phyloP scores from a whole-genome alignment of 1,139 yeast species.

The Groenewaldozyma auringiensis region DNA sequence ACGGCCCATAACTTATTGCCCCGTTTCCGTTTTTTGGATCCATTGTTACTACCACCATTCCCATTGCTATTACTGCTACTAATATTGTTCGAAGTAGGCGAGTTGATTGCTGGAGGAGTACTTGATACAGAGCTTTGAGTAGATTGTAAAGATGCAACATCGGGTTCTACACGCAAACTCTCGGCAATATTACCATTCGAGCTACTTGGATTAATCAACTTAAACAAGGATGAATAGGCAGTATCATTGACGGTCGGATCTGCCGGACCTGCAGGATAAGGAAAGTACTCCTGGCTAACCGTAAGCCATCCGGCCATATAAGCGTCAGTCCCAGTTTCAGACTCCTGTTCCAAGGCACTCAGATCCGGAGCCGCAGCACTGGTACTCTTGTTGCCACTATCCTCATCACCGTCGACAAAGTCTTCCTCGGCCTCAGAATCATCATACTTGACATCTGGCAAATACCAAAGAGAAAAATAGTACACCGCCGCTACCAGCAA shows the following conservation, averaged over 20 bases:
- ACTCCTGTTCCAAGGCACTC: constrained; percentile 40
- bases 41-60: not conserved
- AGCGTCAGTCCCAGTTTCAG: constrained; percentile 55
- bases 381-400: not conserved
- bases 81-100: constrained; percentile 1
- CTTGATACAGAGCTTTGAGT: constrained; percentile 12
- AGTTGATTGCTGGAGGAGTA: constrained; percentile 11
- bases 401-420: constrained; percentile 16
- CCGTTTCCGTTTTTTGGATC: constrained; percentile 20
- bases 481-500: constrained; percentile 34
- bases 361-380: not conserved
- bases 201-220: constrained; percentile 40
- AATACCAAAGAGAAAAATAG: constrained; percentile 29
- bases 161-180: constrained; percentile 1
- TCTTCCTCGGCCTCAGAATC: constrained; percentile 8
- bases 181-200: constrained; percentile 8
- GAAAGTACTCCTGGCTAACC: constrained; percentile 68
- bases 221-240: constrained; percentile 54
- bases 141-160: constrained; percentile 12
- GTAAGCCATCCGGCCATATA: constrained; percentile 73
- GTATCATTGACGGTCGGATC: constrained; percentile 34
- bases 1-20: constrained; percentile 33
- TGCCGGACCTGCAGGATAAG: constrained; percentile 33
- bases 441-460: constrained; percentile 27
- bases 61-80: not conserved